Evolutionary conservation across 805 yeast species (phyloP), one percentile per base, ranked within the genome.

Genomic region (Candida nonsorbophila): DNA sequence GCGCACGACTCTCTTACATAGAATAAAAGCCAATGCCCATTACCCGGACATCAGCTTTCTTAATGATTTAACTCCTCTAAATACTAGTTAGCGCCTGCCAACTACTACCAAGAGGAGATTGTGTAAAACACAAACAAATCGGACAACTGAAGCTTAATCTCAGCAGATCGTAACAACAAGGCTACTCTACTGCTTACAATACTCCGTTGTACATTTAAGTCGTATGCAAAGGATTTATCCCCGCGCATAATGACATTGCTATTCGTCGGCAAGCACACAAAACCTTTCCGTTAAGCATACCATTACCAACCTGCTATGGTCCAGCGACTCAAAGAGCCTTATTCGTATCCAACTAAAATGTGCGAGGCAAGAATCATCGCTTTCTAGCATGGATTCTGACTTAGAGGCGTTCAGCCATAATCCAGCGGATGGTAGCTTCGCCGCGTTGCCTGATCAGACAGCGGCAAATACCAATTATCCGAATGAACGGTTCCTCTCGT

Each of bases 401-500:
- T 32, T 32, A 28, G 61, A 54, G 60, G 58, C 62, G 53, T 58
- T 57, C 59, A 55, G 61, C 56, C 58, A 54, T 62, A 54, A 61
- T 62, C 67, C 67, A 56, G 62, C 65, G 55, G 67, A 60, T 63
- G 68, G 65, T 60, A 58, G 66, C 65, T 58, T 57, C 65, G 64
- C 66, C 58, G 64, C 65, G 55, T 47, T 59, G 62, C 65, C 65
- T 58, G 60, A 47, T 57, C 66, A 53, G 62, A 54, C 64, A 56
- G 64, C 62, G 57, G 65, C 66, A 54, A 55, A 58, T 52, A 55
- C 65, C 65, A 58, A 59, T 58, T 57, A 60, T 59, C 67, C 51
- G 67, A 59, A 58, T 60, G 62, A 57, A 61, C 67, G 53, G 63
- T 56, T 60, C 63, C 64, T 61, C 66, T 58, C 65, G 64, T 60